Base-by-base conservation (phyloP, 1,139 yeast species). In the Geotrichum fermentans region DNA sequence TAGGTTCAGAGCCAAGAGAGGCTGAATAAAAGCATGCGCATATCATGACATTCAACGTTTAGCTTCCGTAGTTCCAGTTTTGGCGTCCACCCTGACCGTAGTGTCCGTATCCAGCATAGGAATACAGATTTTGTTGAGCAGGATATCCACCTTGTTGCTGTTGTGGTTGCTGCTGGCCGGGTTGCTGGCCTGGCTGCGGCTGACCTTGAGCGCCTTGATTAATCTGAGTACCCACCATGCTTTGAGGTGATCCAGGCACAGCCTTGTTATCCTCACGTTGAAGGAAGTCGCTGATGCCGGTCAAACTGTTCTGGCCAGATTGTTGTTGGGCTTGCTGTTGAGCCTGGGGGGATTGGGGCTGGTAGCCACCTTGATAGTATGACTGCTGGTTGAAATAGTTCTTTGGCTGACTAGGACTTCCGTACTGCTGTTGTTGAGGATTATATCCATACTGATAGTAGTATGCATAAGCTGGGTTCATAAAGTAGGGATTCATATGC, bases 221-320 rank as follows among this genome's bases (percentile, higher is more conserved):
- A 36, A 43, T 41, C 40, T 35, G 48, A 14, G 50, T 46, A 43
- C 55, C 47, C 16, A 48, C 52, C 35, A 53, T 49, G 26, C 53
- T 41, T 42, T 60, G 59, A 16, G 61, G 60, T 26, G 64, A 57
- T n/a, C 58, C 61, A 46, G 56, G 58, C 14, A 56, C 48, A 28
- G 49, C 56, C 53, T 60, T 56, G 21, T 53, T 49, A 39, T 63
- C 67, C n/a, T 61, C 64, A 14, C 65, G 56, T 52, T 64, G 67
- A 57, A 65, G 52, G 51, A 64, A 65, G 47, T 64, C 68, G 14
- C 64, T 58, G 46, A 64, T 64, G 18, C 67, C 67, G 33, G 60
- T 58, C 49, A 64, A 50, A 32, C 54, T 51, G 43, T 47, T 40
- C 34, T 34, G 47, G 17, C 33, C 30, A 3, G 42, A 49, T 47